Base-by-base conservation (phyloP, 768 basidiomycete species). In the Scleroderma bovista region DNA sequence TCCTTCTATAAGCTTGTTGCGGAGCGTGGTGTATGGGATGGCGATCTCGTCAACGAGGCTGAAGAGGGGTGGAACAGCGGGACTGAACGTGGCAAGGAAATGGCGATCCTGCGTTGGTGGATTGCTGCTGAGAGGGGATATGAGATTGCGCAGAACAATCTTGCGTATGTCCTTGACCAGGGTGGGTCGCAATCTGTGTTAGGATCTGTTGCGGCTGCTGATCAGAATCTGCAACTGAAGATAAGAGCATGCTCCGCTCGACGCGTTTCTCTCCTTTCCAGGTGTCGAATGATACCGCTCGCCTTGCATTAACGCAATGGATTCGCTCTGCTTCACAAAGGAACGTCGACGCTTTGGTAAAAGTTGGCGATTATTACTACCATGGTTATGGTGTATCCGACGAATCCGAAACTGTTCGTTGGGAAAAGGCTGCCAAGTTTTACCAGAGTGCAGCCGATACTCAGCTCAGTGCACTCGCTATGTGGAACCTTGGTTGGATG, bases 401-500 rank as follows among this genome's bases (percentile, higher is more conserved):
- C 51, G 83, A 84, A 50, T 77, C 83, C 2, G 80, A 85, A 57
- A 59, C 72, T 1, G 60, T 74, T 17, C 79, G 88, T 16, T 82
- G 83, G 64, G 93, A 95, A 65, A 93, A 93, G 58, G 96, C 96
- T 0, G 93, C 89, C 1, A 81, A 85, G 23, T 97, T 90, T 63
- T 99, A 99, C 60, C 93, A 90, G 62, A 87, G 89, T 26, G 96
- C 96, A 3, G 92, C 90, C 2, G 92, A 93, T 55, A 94, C 91
- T 2, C 90, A 94, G 53, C 58, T 87, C 59, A 96, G 93, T 57
- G 93, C 96, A 1, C 74, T 98, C 55, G 93, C 96, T 1, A 91
- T 96, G 84, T 97, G 93, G 93, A 96, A 97, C 61, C 71, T 98
- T 11, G 96, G 95, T 2, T 97, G 91, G 90, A 98, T 98, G 96